These are phyloP conservation scores for Malassezia brasiliensis DNA, from an alignment of 1,284 basidiomycete species.

Conservation along the genomic window DNA sequence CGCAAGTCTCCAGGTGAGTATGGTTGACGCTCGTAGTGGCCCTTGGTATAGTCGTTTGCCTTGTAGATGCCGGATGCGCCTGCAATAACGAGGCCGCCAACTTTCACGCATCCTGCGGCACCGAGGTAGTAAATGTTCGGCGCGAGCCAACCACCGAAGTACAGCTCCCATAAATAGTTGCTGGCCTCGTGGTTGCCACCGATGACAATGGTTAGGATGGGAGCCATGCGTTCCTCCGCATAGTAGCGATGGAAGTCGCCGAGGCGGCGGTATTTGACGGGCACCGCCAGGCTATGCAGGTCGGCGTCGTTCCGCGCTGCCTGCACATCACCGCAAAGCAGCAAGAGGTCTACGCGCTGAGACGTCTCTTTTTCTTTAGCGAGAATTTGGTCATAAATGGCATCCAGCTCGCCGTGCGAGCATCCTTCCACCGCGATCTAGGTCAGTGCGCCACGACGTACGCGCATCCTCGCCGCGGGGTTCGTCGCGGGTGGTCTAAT, in stretches of 20 bases:
- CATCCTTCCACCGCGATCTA: slow-evolving; percentile 89
- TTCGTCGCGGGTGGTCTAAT: not conserved
- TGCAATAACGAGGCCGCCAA: slow-evolving; percentile 69
- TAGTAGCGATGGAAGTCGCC: slow-evolving; percentile 70
- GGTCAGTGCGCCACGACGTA: not conserved
- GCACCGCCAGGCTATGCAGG: slow-evolving; percentile 79
- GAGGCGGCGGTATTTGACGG: slow-evolving; percentile 73
- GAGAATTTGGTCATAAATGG: slow-evolving; percentile 69
- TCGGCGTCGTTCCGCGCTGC: slow-evolving; percentile 79
- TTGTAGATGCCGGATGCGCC: slow-evolving; percentile 93
- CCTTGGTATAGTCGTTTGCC: slow-evolving; percentile 59
- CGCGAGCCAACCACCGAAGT: slow-evolving; percentile 59
- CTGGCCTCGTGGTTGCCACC: slow-evolving; percentile 98
- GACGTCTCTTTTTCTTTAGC: slow-evolving; percentile 57
- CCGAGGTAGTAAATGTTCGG: slow-evolving; percentile 96
- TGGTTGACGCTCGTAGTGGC: slow-evolving; percentile 57
- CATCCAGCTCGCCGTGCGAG: slow-evolving; percentile 62
- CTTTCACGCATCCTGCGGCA: slow-evolving; percentile 74
- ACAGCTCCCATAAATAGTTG: slow-evolving; percentile 95
- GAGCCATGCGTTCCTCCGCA: slow-evolving; percentile 67
- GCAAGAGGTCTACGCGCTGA: slow-evolving; percentile 68
- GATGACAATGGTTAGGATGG: slow-evolving; percentile 82
- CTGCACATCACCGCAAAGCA: slow-evolving; percentile 81
- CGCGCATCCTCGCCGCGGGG: not conserved
- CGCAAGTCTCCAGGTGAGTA: slow-evolving; percentile 61